phyloP scores from a whole-genome alignment of 139 green algal species.

The Pleodorina starrii region DNA sequence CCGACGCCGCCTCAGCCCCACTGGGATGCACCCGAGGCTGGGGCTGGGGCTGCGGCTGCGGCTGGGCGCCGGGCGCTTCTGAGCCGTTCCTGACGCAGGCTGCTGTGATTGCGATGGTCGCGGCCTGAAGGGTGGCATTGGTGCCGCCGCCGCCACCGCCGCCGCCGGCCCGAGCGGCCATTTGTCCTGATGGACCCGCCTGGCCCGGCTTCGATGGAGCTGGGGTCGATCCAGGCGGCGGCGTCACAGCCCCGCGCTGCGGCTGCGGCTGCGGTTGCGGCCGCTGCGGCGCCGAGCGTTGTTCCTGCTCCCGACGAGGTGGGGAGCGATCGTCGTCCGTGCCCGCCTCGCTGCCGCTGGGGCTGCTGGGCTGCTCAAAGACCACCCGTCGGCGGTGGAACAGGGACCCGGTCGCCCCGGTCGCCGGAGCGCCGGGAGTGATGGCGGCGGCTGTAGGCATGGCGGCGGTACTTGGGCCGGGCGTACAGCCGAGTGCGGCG shows the following conservation, averaged over 20 bases:
- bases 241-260: not conserved
- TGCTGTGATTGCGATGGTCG: too few relatives aligned
- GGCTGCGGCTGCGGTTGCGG: not conserved
- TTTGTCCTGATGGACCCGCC: not conserved
- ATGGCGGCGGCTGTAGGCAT: not conserved
- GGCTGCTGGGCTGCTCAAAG: constrained; percentile 15
- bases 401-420: too few relatives aligned
- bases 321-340: not conserved
- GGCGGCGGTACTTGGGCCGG: too few relatives aligned
- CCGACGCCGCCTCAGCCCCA: not conserved
- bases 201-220: too few relatives aligned
- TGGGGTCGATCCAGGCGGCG: not conserved
- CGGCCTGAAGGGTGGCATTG: too few relatives aligned
- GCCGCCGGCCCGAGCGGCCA: too few relatives aligned
- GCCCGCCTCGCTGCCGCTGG: constrained; percentile 8
- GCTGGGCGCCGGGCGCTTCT: too few relatives aligned
- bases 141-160: too few relatives aligned
- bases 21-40: not conserved
- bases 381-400: constrained; percentile 42
- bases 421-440: not conserved
- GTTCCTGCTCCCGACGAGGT: not conserved
- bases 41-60: not conserved
- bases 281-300: not conserved
- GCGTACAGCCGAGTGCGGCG: not conserved
- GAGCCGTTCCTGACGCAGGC: too few relatives aligned